phyloP scores from a whole-genome alignment of 345 rosid genomes.

The Dipteronia sinensis region DNA sequence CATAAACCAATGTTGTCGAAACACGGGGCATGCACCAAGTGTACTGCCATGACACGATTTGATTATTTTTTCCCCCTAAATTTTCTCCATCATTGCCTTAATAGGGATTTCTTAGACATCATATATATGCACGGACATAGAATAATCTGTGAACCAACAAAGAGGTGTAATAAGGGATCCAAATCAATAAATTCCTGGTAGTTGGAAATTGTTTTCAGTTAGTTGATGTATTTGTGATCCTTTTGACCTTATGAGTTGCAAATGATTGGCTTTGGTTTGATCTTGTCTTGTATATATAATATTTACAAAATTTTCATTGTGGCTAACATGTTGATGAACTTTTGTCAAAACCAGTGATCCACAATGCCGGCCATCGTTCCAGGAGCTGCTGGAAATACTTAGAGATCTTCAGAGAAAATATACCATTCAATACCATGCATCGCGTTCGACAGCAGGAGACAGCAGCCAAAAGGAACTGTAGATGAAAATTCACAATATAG shows the following conservation, averaged over 20 bases:
- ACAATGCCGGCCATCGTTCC: constrained; percentile 73
- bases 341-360: constrained; percentile 61
- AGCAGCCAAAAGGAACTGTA: constrained; percentile 47
- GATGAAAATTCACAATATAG: neutral
- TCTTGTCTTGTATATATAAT: neutral
- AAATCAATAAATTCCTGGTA: neutral
- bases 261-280: constrained; percentile 13
- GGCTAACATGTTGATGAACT: constrained; percentile 19
- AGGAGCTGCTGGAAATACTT: constrained; percentile 78
- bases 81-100: neutral
- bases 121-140: neutral
- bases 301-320: neutral
- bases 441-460: constrained; percentile 53
- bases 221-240: neutral
- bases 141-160: neutral
- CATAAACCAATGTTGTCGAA: neutral
- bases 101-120: neutral
- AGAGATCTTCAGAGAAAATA: constrained; percentile 79
- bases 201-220: neutral
- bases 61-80: neutral
- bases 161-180: neutral
- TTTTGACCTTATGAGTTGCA: neutral
- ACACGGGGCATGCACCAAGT: neutral
- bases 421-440: constrained; percentile 65
- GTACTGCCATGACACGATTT: neutral